These are phyloP conservation scores for Setomelanomma holmii DNA, from an alignment of 2,329 filamentous ascomycete genomes.

Conservation along the genomic window DNA sequence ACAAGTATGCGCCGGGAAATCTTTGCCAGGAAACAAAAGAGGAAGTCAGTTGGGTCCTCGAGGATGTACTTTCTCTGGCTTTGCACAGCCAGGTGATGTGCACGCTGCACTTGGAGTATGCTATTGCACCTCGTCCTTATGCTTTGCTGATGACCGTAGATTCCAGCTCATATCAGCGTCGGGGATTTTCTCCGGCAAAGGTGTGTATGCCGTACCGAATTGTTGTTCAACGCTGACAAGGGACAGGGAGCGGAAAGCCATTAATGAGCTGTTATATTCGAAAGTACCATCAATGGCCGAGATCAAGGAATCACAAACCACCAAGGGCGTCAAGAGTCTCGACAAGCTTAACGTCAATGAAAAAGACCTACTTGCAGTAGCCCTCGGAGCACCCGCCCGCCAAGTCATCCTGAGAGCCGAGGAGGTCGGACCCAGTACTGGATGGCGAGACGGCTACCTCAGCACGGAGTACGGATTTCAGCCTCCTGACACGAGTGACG, in stretches of 20 bases:
- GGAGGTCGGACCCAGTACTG: conserved; percentile 59
- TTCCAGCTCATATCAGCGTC: conserved; percentile 23
- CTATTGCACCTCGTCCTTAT: not conserved
- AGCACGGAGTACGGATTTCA: conserved; percentile 61
- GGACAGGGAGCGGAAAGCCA: conserved; percentile 32
- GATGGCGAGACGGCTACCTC: conserved; percentile 63
- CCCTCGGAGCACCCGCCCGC: conserved; percentile 61
- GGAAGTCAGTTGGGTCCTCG: conserved; percentile 24
- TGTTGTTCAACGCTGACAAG: conserved; percentile 3
- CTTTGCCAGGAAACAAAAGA: conserved; percentile 16
- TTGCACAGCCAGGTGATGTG: conserved; percentile 30
- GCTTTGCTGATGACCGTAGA: conserved; percentile 15
- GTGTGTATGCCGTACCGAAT: conserved; percentile 7
- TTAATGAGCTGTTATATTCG: conserved; percentile 36
- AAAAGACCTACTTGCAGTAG: conserved; percentile 59
- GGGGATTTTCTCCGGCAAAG: conserved; percentile 33
- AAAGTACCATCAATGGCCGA: conserved; percentile 33
- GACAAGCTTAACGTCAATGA: conserved; percentile 59
- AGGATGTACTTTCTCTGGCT: conserved; percentile 35
- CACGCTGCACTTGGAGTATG: conserved; percentile 30
- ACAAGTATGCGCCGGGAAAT: conserved; percentile 20
- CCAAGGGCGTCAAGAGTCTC: conserved; percentile 53
- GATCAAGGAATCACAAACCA: conserved; percentile 32
- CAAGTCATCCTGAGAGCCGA: conserved; percentile 63
- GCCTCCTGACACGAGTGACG: conserved; percentile 59